Evolutionary conservation across 371 early-diverging fungal genomes (phyloP).

Genomic region (Mucor piriformis): DNA sequence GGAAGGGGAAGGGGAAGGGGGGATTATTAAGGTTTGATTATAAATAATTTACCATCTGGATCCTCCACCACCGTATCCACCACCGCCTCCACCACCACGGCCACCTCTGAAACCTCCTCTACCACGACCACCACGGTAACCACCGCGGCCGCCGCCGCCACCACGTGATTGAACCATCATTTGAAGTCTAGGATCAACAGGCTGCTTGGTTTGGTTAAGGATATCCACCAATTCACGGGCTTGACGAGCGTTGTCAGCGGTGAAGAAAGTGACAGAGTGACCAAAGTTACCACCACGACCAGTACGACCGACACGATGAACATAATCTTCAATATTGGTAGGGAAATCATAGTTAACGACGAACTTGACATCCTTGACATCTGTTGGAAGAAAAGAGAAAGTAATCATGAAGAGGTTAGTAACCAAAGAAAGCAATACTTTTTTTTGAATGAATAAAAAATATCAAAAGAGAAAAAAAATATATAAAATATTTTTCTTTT

Average conservation of each 20-base stretch:
- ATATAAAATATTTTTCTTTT: not conserved
- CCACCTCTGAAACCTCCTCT: constrained; percentile 51
- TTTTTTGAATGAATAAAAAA: constrained; percentile 4
- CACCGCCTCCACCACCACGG: constrained; percentile 27
- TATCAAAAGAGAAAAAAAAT: constrained; percentile 12
- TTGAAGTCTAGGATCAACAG: constrained; percentile 82
- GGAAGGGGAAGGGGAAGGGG: not conserved
- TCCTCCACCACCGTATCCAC: constrained; percentile 25
- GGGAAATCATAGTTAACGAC: constrained; percentile 99
- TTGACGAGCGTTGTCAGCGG: constrained; percentile 87
- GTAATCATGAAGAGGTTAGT: constrained; percentile 18
- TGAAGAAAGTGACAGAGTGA: constrained; percentile 96
- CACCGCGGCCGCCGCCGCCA: constrained; percentile 45
- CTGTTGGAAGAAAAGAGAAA: constrained; percentile 37
- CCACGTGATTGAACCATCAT: constrained; percentile 67
- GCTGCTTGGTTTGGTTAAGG: constrained; percentile 94
- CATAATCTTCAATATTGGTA: constrained; percentile 91
- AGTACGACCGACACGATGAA: constrained; percentile 99
- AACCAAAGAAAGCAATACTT: not conserved
- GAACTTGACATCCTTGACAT: constrained; percentile 92
- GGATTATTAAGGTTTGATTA: too few relatives aligned
- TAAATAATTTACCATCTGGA: constrained; percentile 5
- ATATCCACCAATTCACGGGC: constrained; percentile 92
- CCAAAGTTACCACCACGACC: constrained; percentile 98
- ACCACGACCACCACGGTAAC: constrained; percentile 56